Evolutionary conservation across 352 stramenopile species (phyloP).

Genomic region (Pythium periplocum): DNA sequence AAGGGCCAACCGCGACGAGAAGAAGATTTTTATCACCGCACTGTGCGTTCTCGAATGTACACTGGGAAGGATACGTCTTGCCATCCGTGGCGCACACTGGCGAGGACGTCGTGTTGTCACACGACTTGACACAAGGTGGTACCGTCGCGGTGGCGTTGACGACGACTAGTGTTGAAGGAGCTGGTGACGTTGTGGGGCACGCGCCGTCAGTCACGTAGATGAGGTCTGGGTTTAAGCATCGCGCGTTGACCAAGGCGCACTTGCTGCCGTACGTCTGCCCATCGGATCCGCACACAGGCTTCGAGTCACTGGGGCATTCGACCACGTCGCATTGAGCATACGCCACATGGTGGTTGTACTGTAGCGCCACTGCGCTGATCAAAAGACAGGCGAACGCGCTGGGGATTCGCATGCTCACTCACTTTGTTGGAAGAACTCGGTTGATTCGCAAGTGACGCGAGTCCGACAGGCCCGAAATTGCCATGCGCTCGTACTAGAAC

Average conservation of each 20-base stretch:
- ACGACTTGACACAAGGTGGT: background rate
- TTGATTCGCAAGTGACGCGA: too few species aligned
- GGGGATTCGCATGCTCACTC: too few species aligned
- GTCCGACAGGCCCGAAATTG: too few species aligned
- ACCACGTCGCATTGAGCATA: background rate
- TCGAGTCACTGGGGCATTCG: background rate
- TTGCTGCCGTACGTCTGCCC: constrained; percentile 10
- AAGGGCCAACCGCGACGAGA: background rate
- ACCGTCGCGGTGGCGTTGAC: background rate
- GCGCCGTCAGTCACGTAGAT: background rate
- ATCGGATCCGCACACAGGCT: constrained; percentile 1
- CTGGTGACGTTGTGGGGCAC: too few species aligned
- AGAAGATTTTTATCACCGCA: background rate
- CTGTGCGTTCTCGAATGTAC: constrained; percentile 1
- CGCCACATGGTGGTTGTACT: too few species aligned
- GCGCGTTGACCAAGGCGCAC: background rate
- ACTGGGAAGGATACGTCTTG: constrained; percentile 6
- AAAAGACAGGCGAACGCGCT: too few species aligned
- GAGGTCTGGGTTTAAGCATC: background rate
- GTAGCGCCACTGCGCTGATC: too few species aligned
- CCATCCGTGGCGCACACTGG: constrained; percentile 3
- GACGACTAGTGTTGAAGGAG: too few species aligned
- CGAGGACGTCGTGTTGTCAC: background rate
- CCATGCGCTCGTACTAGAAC: too few species aligned
- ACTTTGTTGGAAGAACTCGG: too few species aligned